A percentile compares a stretch with the other conserved stretches of the same genome.
Evolutionary conservation across 306 rosid species (phyloP).

Genomic region (Gynostemma pentaphyllum): DNA sequence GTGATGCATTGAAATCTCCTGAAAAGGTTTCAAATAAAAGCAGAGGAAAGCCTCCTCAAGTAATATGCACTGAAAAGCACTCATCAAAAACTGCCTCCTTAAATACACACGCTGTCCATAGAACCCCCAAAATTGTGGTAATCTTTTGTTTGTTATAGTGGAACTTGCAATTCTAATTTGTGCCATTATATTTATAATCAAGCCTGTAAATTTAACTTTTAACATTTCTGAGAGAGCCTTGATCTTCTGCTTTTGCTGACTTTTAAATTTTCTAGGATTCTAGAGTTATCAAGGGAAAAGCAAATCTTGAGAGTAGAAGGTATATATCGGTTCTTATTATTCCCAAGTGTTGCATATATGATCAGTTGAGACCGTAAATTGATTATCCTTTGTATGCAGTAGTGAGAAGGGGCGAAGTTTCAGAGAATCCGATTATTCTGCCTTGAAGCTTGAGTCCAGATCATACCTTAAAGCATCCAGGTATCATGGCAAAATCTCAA

Average conservation of each 20-base stretch:
- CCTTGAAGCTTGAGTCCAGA: constrained; percentile 25
- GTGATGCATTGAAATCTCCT: constrained; percentile 16
- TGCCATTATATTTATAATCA: neutral
- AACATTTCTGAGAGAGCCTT: neutral
- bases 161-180: neutral
- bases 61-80: constrained; percentile 17
- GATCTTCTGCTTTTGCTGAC: neutral
- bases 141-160: neutral
- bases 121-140: constrained; percentile 38
- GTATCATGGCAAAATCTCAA: constrained; percentile 19
- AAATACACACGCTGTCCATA: constrained; percentile 9
- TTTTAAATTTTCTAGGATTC: constrained; percentile 30
- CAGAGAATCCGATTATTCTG: constrained; percentile 21
- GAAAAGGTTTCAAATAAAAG: constrained; percentile 16
- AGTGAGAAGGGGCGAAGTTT: constrained; percentile 20
- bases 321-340: constrained; percentile 18
- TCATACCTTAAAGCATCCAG: constrained; percentile 33
- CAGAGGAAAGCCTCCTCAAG: constrained; percentile 27
- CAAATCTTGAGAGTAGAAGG: constrained; percentile 31
- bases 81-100: constrained; percentile 20
- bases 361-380: constrained; percentile 16
- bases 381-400: constrained; percentile 6
- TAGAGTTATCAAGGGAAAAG: constrained; percentile 21
- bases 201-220: neutral
- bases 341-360: constrained; percentile 3